phyloP scores from a whole-genome alignment of 2,329 filamentous ascomycete species.

The Fusarium sarcochroum region DNA sequence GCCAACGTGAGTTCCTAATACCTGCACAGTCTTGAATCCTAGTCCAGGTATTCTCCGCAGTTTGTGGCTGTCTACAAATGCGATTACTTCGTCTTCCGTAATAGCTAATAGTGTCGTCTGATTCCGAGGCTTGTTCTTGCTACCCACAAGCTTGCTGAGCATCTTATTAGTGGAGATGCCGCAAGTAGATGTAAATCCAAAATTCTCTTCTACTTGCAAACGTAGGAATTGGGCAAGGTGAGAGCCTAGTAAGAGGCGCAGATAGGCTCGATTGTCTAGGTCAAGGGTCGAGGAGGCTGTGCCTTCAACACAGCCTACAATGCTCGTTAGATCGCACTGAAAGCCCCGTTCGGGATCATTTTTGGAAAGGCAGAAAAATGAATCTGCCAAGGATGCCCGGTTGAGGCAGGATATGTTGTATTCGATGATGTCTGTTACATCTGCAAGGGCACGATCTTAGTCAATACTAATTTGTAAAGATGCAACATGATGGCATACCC shows the following conservation, averaged over 20 bases:
- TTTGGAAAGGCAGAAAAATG: conserved; percentile 84
- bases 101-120: conserved; percentile 88
- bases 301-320: conserved; percentile 73
- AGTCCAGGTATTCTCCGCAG: conserved; percentile 89
- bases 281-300: conserved; percentile 38
- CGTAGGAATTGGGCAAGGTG: conserved; percentile 85
- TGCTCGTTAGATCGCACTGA: conserved; percentile 76
- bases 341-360: conserved; percentile 86
- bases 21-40: conserved; percentile 75
- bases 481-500: conserved; percentile 52
- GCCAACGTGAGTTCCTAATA: conserved; percentile 68
- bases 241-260: conserved; percentile 81
- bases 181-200: conserved; percentile 88
- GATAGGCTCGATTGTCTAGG: conserved; percentile 58
- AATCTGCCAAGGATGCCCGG: conserved; percentile 70
- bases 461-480: conserved; percentile 7
- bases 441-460: conserved; percentile 59
- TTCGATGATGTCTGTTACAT: conserved; percentile 87
- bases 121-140: conserved; percentile 85
- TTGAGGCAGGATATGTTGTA: conserved; percentile 85
- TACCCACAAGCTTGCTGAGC: conserved; percentile 87
- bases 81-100: conserved; percentile 66
- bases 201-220: conserved; percentile 77
- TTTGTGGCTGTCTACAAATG: conserved; percentile 82
- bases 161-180: conserved; percentile 91